These are phyloP conservation scores for Hapsidospora chrysogenum DNA, from an alignment of 495 filamentous ascomycete genomes.

Conservation along the genomic window DNA sequence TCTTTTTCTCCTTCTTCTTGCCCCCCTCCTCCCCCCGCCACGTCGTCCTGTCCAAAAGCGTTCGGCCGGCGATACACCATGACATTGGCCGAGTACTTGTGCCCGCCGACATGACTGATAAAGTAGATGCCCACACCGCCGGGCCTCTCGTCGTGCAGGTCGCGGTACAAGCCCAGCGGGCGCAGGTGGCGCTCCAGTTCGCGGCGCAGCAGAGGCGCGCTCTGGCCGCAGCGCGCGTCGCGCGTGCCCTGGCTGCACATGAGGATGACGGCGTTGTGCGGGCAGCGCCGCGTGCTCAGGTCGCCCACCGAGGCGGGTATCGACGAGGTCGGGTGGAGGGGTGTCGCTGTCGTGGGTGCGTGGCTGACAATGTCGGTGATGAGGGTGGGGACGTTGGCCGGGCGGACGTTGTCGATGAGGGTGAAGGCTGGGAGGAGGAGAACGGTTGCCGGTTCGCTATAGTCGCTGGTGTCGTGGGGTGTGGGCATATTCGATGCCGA, in stretches of 20 bases:
- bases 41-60: constrained; percentile 34
- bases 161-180: constrained; percentile 67
- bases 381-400: constrained; percentile 52
- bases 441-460: constrained; percentile 56
- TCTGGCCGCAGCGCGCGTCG: constrained; percentile 88
- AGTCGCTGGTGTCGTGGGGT: constrained; percentile 38
- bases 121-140: constrained; percentile 93
- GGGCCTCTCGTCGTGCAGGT: constrained; percentile 68
- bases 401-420: constrained; percentile 72
- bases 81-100: constrained; percentile 86
- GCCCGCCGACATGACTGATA: constrained; percentile 87
- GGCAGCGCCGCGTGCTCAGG: constrained; percentile 51
- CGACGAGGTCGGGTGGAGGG: constrained; percentile 24
- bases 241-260: constrained; percentile 87
- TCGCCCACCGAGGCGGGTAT: constrained; percentile 9
- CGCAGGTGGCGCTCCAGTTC: constrained; percentile 87
- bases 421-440: constrained; percentile 81
- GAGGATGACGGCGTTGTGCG: constrained; percentile 74
- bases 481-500: constrained; percentile 88
- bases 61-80: constrained; percentile 66
- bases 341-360: constrained; percentile 59
- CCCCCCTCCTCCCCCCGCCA: constrained; percentile 7
- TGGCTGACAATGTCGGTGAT: constrained; percentile 54
- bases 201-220: constrained; percentile 65
- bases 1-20: constrained; percentile 4